Evolutionary conservation across 2,329 filamentous ascomycete genomes (phyloP), one percentile per base, ranked within the genome.

Genomic region (Botrytis fabae): DNA sequence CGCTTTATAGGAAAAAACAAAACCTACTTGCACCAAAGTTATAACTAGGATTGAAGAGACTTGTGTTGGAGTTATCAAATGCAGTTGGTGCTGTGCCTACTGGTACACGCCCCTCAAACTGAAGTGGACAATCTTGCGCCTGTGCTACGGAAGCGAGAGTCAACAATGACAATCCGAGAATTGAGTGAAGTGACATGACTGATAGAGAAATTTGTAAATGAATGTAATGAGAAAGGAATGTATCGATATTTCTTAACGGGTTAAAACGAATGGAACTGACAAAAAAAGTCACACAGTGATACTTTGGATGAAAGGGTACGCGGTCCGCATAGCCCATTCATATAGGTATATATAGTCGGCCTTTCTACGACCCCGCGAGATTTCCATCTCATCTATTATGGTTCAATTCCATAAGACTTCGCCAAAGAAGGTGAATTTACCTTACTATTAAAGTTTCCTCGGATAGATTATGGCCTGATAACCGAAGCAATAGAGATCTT

Each of bases 31-130:
- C 82, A 63, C 87, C 87, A 76, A 88, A 84, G 70, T 88, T 86
- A 77, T 83, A 87, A 73, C 80, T 81, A 0, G 87, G 83, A 81
- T 85, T 86, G 81, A 85, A 90, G 42, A 86, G 81, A 73, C 82
- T 83, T 66, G 80, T 79, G n/a, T 28, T 71, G 8, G 77, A 77
- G 2, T 76, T 72, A 76, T 86, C 85, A 72, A 87, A 86, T 12
- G 82, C 79, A 66, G 81, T 79, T 20, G 81, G 75, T 8, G 79
- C 80, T 48, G 83, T 82, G 54, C 79, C 81, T 10, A 78, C 75
- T 2, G 85, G 82, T 1, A 87, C 77, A 25, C 86, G 83, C 35
- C 85, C 85, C 69, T 87, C 85, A 71, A 86, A 86, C 73, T 83
- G 81, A 70, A 86, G 74, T 2, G 80, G 75, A 75, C 82, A 83